Percentiles rank a stretch among this genome's conserved stretches.
phyloP scores from a whole-genome alignment of 257 asterid genomes.

The Solanum virginianum region DNA sequence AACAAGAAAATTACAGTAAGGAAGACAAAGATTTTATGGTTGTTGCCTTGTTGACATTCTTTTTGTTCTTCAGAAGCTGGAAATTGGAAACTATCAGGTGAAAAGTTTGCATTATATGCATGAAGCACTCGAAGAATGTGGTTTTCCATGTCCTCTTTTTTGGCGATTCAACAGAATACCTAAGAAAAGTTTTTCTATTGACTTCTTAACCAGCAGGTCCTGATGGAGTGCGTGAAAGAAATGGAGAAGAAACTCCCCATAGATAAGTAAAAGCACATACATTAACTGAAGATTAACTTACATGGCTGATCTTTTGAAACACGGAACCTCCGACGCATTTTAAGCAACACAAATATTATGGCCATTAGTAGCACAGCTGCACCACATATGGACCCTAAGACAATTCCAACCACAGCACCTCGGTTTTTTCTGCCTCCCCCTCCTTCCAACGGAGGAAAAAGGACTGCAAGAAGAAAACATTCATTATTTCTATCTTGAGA shows the following conservation, averaged over 20 bases:
- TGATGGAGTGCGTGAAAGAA: neutral
- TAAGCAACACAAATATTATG: constrained; percentile 9
- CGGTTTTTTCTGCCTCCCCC: constrained; percentile 14
- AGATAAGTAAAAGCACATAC: neutral
- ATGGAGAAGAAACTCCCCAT: neutral
- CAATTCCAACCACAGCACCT: constrained; percentile 32
- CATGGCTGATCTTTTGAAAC: neutral
- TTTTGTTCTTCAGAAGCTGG: neutral
- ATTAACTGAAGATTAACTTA: neutral
- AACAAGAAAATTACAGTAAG: neutral
- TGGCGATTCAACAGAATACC: neutral
- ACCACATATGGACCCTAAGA: constrained; percentile 19
- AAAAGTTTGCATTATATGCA: neutral
- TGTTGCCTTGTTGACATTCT: neutral
- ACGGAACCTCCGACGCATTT: neutral
- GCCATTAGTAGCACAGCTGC: constrained; percentile 11
- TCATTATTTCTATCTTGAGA: neutral
- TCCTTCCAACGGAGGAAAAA: constrained; percentile 21
- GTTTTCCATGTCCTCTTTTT: neutral
- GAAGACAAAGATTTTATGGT: neutral
- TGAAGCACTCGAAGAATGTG: neutral
- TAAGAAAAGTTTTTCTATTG: neutral
- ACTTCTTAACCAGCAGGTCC: neutral
- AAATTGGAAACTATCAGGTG: neutral
- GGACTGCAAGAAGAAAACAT: constrained; percentile 11